These are phyloP conservation scores for Cenchrus fungigraminus DNA, from an alignment of 176 grass and related monocot species.

Conservation along the genomic window DNA sequence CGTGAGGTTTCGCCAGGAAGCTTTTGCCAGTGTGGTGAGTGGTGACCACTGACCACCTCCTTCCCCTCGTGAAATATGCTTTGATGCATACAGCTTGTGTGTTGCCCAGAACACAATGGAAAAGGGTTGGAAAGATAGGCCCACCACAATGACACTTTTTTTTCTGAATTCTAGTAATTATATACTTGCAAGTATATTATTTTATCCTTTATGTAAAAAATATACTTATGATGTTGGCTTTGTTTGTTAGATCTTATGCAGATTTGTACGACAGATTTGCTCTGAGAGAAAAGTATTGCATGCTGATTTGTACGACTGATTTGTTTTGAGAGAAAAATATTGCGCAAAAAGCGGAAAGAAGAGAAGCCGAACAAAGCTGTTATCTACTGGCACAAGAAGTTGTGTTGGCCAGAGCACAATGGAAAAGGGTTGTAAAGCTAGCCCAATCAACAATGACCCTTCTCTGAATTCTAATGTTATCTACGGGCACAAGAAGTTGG, in stretches of 20 bases:
- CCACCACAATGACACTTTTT: neutral
- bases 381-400: too few species aligned
- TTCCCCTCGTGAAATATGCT: conserved; percentile 13
- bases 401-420: neutral
- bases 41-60: conserved; percentile 21
- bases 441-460: neutral
- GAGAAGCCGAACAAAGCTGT: too few species aligned
- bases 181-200: too few species aligned
- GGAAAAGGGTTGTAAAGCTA: conserved; percentile 1
- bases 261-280: too few species aligned
- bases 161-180: too few species aligned
- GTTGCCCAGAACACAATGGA: neutral
- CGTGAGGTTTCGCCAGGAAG: conserved; percentile 12
- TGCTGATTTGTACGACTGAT: too few species aligned
- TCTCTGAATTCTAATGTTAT: conserved; percentile 15
- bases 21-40: conserved; percentile 3
- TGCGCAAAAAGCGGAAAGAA: too few species aligned
- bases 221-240: too few species aligned
- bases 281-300: too few species aligned
- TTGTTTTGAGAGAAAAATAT: too few species aligned
- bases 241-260: too few species aligned
- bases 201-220: too few species aligned
- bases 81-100: neutral
- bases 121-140: neutral
- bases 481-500: neutral